These are phyloP conservation scores for Penicillium paxilli DNA, from an alignment of 495 filamentous ascomycete species.

Conservation along the genomic window DNA sequence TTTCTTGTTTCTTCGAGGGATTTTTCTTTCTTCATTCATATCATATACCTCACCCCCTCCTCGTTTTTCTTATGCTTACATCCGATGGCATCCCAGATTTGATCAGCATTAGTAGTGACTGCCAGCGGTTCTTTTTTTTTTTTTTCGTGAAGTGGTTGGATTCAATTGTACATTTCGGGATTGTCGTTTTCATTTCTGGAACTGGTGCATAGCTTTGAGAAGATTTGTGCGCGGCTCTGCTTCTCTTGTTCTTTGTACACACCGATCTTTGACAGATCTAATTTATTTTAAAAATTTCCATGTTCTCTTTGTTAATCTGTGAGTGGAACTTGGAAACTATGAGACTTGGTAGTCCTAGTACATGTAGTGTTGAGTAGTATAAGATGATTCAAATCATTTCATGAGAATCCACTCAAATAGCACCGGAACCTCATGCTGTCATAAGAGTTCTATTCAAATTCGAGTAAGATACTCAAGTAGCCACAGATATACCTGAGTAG, in stretches of 20 bases:
- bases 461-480: no score
- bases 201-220: background rate
- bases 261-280: slow-evolving; percentile 22
- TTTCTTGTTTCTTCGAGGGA: background rate
- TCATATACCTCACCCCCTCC: background rate
- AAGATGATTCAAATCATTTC: no score
- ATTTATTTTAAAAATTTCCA: slow-evolving; percentile 2
- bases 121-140: no score
- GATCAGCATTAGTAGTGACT: background rate
- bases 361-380: no score
- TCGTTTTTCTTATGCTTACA: no score
- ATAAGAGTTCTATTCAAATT: no score
- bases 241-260: slow-evolving; percentile 1
- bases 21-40: background rate
- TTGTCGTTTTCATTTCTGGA: slow-evolving; percentile 9
- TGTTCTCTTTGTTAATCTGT: background rate
- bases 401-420: no score
- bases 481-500: no score
- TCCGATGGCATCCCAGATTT: no score
- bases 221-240: background rate
- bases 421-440: no score
- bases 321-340: no score
- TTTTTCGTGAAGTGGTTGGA: background rate
- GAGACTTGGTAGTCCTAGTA: no score
- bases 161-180: slow-evolving; percentile 6